A percentile compares a stretch with the other conserved stretches of the same genome.
Evolutionary conservation across 1,284 basidiomycete genomes (phyloP).

Genomic region (Ceratobasidium sp.): DNA sequence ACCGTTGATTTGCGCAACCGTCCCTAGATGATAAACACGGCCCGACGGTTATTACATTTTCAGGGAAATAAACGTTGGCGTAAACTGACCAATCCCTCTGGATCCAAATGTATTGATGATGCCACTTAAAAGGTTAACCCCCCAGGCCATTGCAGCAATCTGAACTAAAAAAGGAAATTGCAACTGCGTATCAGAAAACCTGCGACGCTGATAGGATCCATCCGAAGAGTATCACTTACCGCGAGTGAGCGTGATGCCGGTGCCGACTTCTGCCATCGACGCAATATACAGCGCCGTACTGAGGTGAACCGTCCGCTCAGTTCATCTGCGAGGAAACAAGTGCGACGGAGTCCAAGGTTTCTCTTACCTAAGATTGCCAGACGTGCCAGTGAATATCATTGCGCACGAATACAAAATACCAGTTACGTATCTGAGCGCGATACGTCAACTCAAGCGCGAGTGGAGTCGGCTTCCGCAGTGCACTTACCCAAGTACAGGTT

Average conservation of each 20-base stretch:
- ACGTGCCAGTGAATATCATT: constrained; percentile 67
- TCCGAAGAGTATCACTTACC: constrained; percentile 47
- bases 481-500: constrained; percentile 61
- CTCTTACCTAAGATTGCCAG: constrained; percentile 62
- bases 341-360: neutral
- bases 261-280: constrained; percentile 61
- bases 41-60: constrained; percentile 51
- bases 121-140: constrained; percentile 62
- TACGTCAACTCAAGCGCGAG: constrained; percentile 8
- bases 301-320: neutral
- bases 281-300: constrained; percentile 64
- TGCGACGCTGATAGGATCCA: neutral
- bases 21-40: constrained; percentile 24
- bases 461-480: neutral
- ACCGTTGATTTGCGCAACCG: constrained; percentile 32
- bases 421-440: constrained; percentile 54
- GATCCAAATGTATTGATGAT: constrained; percentile 64
- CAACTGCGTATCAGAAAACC: neutral
- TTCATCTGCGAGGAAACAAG: neutral
- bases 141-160: constrained; percentile 64
- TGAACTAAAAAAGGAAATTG: constrained; percentile 44
- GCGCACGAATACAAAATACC: constrained; percentile 69
- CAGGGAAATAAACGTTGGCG: constrained; percentile 40
- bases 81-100: constrained; percentile 63
- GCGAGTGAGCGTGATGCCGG: constrained; percentile 56